Percentiles rank a stretch among this genome's conserved stretches.
Evolutionary conservation across 495 filamentous ascomycete species (phyloP).

Genomic region (Talaromyces borbonicus): DNA sequence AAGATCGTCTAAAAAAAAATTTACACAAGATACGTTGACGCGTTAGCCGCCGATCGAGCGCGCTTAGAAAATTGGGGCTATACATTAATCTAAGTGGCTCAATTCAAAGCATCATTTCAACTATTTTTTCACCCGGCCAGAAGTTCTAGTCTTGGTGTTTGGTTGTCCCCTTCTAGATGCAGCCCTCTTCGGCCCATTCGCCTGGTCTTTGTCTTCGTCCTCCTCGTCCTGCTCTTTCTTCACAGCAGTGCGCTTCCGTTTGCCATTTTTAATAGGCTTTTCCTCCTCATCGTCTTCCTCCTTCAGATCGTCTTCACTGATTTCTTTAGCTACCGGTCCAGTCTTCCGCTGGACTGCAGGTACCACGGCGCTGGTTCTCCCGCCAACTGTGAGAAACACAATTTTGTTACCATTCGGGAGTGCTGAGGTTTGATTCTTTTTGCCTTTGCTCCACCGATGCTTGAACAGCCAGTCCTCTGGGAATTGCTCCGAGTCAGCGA

Average conservation of each 20-base stretch:
- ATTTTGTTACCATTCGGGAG: slow-evolving; percentile 81
- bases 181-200: not conserved
- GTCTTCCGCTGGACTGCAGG: slow-evolving; percentile 81
- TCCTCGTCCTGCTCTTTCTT: slow-evolving; percentile 22
- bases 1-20: too few relatives aligned
- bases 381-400: slow-evolving; percentile 74
- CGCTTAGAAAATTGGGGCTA: too few relatives aligned
- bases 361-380: slow-evolving; percentile 79
- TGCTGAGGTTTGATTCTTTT: slow-evolving; percentile 54
- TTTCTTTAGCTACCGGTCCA: slow-evolving; percentile 32
- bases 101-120: too few relatives aligned
- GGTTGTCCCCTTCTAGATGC: slow-evolving; percentile 7
- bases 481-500: slow-evolving; percentile 75
- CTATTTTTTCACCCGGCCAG: slow-evolving; percentile 1
- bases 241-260: slow-evolving; percentile 25
- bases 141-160: slow-evolving; percentile 5
- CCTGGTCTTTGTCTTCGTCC: not conserved
- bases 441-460: slow-evolving; percentile 83
- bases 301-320: slow-evolving; percentile 17
- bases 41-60: too few relatives aligned
- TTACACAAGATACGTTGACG: too few relatives aligned
- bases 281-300: slow-evolving; percentile 15
- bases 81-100: too few relatives aligned
- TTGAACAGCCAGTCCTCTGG: slow-evolving; percentile 89
- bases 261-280: slow-evolving; percentile 11